phyloP scores from a whole-genome alignment of 768 basidiomycete genomes.

The Collybiopsis luxurians region DNA sequence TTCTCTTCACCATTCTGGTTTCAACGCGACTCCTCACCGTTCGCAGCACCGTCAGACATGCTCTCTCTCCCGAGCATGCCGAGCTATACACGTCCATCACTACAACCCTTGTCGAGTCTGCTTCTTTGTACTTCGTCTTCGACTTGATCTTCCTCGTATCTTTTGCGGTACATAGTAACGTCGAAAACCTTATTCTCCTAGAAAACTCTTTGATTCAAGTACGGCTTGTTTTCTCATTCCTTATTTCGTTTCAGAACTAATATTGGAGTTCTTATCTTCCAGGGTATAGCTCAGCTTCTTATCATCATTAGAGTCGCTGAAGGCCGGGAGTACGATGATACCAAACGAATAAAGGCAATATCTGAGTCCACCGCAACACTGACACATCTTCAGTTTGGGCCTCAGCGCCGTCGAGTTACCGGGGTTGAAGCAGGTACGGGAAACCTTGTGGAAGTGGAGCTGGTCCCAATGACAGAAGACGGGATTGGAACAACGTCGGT shows the following conservation, averaged over 20 bases:
- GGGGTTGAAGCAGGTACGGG: too few relatives aligned
- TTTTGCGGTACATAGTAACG: slow-evolving; percentile 17
- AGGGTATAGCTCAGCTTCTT: background rate
- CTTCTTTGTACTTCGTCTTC: slow-evolving; percentile 20
- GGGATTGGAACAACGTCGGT: too few relatives aligned
- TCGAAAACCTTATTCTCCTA: slow-evolving; percentile 23
- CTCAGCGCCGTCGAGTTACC: too few relatives aligned
- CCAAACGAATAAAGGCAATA: too few relatives aligned
- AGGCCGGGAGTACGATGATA: background rate
- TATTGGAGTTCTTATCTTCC: background rate
- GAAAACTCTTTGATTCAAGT: slow-evolving; percentile 26
- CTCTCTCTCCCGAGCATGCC: background rate
- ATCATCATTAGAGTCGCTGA: background rate
- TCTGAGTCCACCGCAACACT: too few relatives aligned
- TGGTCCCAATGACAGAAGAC: too few relatives aligned
- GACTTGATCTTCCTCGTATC: slow-evolving; percentile 24
- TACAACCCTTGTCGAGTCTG: slow-evolving; percentile 10
- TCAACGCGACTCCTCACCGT: background rate
- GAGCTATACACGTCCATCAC: background rate
- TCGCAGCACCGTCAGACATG: background rate
- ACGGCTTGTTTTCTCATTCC: background rate
- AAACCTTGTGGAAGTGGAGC: too few relatives aligned
- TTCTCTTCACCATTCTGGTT: background rate
- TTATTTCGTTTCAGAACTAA: background rate
- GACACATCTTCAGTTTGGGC: too few relatives aligned